These are phyloP conservation scores for Acrocalymma vagum DNA, from an alignment of 2,329 filamentous ascomycete genomes.

Conservation along the genomic window DNA sequence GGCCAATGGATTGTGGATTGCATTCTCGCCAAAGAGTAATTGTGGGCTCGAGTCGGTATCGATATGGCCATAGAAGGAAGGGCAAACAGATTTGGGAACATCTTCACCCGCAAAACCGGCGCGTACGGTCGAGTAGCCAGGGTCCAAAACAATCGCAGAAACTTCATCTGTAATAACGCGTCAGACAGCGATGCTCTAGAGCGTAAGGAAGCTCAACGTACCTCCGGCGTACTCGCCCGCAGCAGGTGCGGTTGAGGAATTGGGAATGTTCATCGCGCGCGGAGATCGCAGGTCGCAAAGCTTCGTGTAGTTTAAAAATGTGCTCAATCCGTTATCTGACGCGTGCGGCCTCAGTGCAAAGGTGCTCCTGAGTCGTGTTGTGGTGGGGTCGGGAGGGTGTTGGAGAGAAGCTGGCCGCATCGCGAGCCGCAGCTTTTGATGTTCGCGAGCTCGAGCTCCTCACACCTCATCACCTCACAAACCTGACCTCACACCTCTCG, in stretches of 20 bases:
- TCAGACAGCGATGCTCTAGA: conserved; percentile 16
- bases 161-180: conserved; percentile 79
- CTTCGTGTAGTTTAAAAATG: conserved; percentile 1
- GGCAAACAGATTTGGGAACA: conserved; percentile 90
- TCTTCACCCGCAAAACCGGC: conserved; percentile 98
- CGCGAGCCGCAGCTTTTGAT: conserved; percentile 35
- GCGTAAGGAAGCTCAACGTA: conserved; percentile 24
- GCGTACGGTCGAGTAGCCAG: conserved; percentile 89
- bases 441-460: conserved; percentile 18
- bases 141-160: conserved; percentile 94
- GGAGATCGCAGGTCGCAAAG: conserved; percentile 17
- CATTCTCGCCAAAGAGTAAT: conserved; percentile 86
- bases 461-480: conserved; percentile 15
- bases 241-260: conserved; percentile 48
- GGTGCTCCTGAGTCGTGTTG: conserved; percentile 13
- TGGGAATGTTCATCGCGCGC: conserved; percentile 46
- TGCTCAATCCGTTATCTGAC: conserved; percentile 25
- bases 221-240: conserved; percentile 58
- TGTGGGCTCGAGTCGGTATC: conserved; percentile 59
- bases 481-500: not conserved
- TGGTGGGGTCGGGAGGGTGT: conserved; percentile 32
- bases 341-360: conserved; percentile 24
- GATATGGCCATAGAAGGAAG: conserved; percentile 80
- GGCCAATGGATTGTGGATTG: conserved; percentile 77
- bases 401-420: conserved; percentile 36